Conservation (phyloP, 345 rosid species). For the Noccaea bulbosa region DNA sequence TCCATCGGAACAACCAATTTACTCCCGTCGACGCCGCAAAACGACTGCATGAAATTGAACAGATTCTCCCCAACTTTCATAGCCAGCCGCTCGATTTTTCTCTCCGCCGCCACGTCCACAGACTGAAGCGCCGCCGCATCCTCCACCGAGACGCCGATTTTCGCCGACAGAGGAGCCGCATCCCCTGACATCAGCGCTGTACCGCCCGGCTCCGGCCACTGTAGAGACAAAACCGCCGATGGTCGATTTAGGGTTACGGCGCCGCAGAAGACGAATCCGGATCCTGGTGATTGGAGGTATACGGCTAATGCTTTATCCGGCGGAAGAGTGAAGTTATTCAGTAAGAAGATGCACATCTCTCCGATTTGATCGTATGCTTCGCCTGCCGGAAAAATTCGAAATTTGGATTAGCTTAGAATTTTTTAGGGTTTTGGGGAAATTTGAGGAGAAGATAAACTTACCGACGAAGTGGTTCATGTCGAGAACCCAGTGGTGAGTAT, state of each 20-base stretch:
- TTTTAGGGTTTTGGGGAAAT: neutral
- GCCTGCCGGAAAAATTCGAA: conserved; percentile 43
- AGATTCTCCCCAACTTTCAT: conserved; percentile 95
- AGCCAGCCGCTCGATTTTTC: conserved; percentile 77
- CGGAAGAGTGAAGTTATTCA: conserved; percentile 79
- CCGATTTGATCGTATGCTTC: conserved; percentile 83
- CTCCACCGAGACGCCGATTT: conserved; percentile 88
- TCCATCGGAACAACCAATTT: conserved; percentile 93
- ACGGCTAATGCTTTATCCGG: conserved; percentile 93
- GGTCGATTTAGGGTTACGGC: conserved; percentile 82
- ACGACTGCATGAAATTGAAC: conserved; percentile 97
- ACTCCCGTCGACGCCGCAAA: conserved; percentile 88
- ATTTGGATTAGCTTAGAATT: too few species aligned
- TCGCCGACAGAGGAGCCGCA: conserved; percentile 64
- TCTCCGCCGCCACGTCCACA: conserved; percentile 70
- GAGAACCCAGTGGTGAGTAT: conserved; percentile 90
- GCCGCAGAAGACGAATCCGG: conserved; percentile 78
- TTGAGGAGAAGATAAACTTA: conserved; percentile 23
- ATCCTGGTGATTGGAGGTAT: conserved; percentile 90
- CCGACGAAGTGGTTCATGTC: conserved; percentile 98
- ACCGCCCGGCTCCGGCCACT: conserved; percentile 88
- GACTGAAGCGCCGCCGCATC: conserved; percentile 69
- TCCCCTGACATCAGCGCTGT: conserved; percentile 58
- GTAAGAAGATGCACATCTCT: conserved; percentile 83
- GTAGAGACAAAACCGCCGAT: conserved; percentile 79